Base-by-base conservation (phyloP, 441 rosid genomes). In the Cnidoscolus chayamansa region DNA sequence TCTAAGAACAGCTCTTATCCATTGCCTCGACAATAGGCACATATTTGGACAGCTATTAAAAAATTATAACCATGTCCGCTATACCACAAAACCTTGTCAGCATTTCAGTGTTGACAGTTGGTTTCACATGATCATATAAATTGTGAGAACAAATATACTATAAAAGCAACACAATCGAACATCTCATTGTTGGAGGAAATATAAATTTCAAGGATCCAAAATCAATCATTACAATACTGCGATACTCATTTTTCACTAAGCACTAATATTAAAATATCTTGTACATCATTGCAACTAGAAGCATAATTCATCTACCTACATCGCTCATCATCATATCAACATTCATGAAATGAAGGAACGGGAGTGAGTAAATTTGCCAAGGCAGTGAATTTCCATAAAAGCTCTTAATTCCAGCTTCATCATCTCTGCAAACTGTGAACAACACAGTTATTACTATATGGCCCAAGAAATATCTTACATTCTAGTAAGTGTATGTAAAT, bases 401-500 rank as follows among this genome's bases (percentile, higher is more conserved):
- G 10, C 11, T 13, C 32, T 35, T 2, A 16, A 3, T 0, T 50
- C 55, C 40, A 37, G 54, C 61, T 35, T 59, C 63, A 25, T 77
- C 68, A 54, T 74, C 61, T 15, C 75, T 68, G 77, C 74, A 77
- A 68, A 55, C 75, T 68, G 70, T 25, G 49, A 65, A 25, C 16
- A 43, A 57, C 17, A 32, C 0, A 25, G 58, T 10, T 1, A 13
- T 63, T 45, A 71, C 19, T 8, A 10, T 4, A 62, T 30, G 31
- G 53, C 40, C 51, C 7, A 20, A 20, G 32, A 20, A 37, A 10
- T 37, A 12, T 30, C 10, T 3, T 0, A 45, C 2, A 20, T 49
- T 32, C 47, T 19, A 50, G 1, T 0, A 65, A 73, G 0, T 20
- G 7, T 16, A 53, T 53, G 60, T 20, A n/a, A 40, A 37, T 4